These are phyloP conservation scores for Suillus luteus DNA, from an alignment of 768 basidiomycete species.

Conservation along the genomic window DNA sequence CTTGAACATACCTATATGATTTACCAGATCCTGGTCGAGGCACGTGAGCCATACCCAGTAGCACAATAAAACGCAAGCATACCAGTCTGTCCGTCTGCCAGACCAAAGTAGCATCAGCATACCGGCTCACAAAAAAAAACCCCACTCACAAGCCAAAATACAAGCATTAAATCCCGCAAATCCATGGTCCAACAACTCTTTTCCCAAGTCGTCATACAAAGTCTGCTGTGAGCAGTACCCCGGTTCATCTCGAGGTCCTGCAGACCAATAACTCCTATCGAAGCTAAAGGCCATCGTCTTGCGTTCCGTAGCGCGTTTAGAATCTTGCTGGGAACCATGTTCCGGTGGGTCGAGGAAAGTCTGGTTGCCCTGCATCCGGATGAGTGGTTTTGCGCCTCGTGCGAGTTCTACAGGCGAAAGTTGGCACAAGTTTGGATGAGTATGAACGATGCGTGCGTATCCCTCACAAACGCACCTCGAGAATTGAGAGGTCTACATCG, in stretches of 20 bases:
- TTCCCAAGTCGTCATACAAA: slow-evolving; percentile 90
- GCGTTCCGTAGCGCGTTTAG: slow-evolving; percentile 85
- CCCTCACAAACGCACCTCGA: slow-evolving; percentile 63
- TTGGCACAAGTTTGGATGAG: background rate
- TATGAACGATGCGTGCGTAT: background rate
- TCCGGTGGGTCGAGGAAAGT: slow-evolving; percentile 93
- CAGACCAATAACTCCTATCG: slow-evolving; percentile 98
- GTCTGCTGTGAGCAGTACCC: slow-evolving; percentile 94
- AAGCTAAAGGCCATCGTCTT: slow-evolving; percentile 91
- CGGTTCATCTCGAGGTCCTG: slow-evolving; percentile 85
- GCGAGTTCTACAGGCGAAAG: slow-evolving; percentile 67
- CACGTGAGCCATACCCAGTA: slow-evolving; percentile 11
- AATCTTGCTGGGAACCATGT: slow-evolving; percentile 60
- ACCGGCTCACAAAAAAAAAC: background rate
- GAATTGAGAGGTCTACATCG: slow-evolving; percentile 97
- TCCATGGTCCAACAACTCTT: slow-evolving; percentile 91
- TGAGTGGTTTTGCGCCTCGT: slow-evolving; percentile 90
- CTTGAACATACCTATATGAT: slow-evolving; percentile 75
- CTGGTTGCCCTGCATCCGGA: slow-evolving; percentile 93
- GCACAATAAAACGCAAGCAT: slow-evolving; percentile 16
- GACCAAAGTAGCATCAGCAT: slow-evolving; percentile 6
- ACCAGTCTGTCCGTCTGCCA: slow-evolving; percentile 83
- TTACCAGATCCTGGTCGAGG: slow-evolving; percentile 74
- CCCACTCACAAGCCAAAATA: slow-evolving; percentile 92
- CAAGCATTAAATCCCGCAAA: slow-evolving; percentile 98